Base-by-base conservation (phyloP, 192 early-diverging fungal genomes). In the Dissophora globulifera region DNA sequence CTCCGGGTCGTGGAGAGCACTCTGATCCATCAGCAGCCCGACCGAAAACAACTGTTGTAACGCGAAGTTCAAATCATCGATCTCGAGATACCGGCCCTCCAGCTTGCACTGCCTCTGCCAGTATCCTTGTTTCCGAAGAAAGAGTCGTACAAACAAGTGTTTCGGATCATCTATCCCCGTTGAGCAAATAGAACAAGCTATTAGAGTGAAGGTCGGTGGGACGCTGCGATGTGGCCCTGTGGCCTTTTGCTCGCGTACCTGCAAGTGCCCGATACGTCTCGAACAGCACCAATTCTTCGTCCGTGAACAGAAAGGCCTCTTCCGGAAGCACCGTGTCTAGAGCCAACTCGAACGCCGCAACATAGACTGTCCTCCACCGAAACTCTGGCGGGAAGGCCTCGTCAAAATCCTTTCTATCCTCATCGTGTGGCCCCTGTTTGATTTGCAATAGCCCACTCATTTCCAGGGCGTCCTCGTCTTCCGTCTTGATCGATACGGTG, bases 291-390 rank as follows among this genome's bases (percentile, higher is more conserved):
- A 64, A 47, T 35, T 84, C 82, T 22, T 84, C 68, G 13, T 81
- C 71, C 12, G 59, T 75, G 22, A 84, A 81, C 13, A 84, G 50
- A 45, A 71, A 78, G 2, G 60, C 48, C 19, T 84, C 82, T 12
- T 72, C 67, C 6, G 78, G 78, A 2, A 84, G 43, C 11, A 84
- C 82, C 4, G 80, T 79, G 11, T 81, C 67, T 45, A 84, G 40
- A 0, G 81, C 81, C 11, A 72, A 33, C 13, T 78, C 63, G 27
- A 81, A 76, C 15, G 70, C 78, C 22, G 81, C 80, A 1, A 75
- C 69, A 38, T 84, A 84, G 45, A 84, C 81, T 0, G 82, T 81
- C 45, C 59, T 82, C 72, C 72, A 76, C 9, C 58, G 48, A 43
- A 55, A 76, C n/a, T 33, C 32, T 13, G 30, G 17, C 20, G 64